phyloP scores from a whole-genome alignment of 441 rosid species.

The Flueggea neowawraea region DNA sequence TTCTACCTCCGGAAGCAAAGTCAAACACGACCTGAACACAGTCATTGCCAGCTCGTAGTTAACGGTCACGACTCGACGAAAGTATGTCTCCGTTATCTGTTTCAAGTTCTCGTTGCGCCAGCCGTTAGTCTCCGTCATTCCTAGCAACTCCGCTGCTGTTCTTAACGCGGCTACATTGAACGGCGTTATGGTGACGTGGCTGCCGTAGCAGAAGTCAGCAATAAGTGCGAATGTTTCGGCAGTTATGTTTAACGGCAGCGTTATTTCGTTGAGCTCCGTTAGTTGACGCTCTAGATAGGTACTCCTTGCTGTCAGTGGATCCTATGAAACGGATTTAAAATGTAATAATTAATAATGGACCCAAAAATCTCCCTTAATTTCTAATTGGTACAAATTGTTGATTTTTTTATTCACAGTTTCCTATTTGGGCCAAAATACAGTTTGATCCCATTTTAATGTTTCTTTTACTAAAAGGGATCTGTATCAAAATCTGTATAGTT shows the following conservation, averaged over 20 bases:
- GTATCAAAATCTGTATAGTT: too few relatives aligned
- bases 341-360: neutral
- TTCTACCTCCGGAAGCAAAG: conserved; percentile 79
- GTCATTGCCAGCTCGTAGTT: conserved; percentile 37
- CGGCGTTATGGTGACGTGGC: conserved; percentile 55
- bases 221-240: conserved; percentile 60
- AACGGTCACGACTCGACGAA: conserved; percentile 40
- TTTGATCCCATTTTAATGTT: too few relatives aligned
- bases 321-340: conserved; percentile 34
- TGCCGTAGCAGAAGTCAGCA: conserved; percentile 62
- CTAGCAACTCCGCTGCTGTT: conserved; percentile 67
- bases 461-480: too few relatives aligned
- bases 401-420: too few relatives aligned
- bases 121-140: conserved; percentile 38
- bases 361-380: conserved; percentile 6
- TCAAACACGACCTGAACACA: conserved; percentile 61
- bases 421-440: too few relatives aligned
- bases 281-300: conserved; percentile 64
- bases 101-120: conserved; percentile 42
- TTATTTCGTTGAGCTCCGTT: conserved; percentile 46
- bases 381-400: neutral
- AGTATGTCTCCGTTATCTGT: conserved; percentile 58
- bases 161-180: conserved; percentile 60
- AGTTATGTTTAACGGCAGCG: conserved; percentile 73
- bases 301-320: conserved; percentile 55